These are phyloP conservation scores for Trypethelium eluteriae DNA, from an alignment of 495 filamentous ascomycete species.

Conservation along the genomic window DNA sequence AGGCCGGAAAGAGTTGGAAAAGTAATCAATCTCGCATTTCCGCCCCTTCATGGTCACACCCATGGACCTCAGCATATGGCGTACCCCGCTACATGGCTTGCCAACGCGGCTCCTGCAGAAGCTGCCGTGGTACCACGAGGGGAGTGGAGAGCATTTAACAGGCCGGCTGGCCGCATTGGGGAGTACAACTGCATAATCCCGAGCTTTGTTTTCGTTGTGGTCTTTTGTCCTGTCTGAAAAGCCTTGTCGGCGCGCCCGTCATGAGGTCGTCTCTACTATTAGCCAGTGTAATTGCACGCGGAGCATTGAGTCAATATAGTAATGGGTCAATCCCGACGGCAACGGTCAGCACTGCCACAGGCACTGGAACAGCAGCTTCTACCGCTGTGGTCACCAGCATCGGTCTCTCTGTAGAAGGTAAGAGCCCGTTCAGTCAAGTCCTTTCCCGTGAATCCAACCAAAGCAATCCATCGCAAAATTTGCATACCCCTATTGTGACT, in stretches of 20 bases:
- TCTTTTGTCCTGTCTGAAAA: neutral
- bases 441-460: neutral
- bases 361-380: neutral
- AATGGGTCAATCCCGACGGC: neutral
- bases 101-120: neutral
- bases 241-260: neutral
- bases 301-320: neutral
- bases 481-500: no score
- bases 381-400: slow-evolving; percentile 3
- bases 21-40: neutral
- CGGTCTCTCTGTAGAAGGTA: slow-evolving; percentile 2
- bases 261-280: neutral
- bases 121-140: neutral
- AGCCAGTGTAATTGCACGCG: neutral
- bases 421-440: neutral
- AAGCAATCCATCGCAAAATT: no score
- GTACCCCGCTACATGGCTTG: neutral
- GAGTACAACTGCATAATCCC: neutral
- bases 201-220: neutral
- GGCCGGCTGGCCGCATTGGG: neutral
- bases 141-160: neutral
- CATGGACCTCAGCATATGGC: neutral
- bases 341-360: neutral
- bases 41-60: neutral
- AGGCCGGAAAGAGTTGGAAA: neutral